These are phyloP conservation scores for Spencermartinsiella ligniputridi DNA, from an alignment of 1,139 yeast genomes.

Conservation along the genomic window DNA sequence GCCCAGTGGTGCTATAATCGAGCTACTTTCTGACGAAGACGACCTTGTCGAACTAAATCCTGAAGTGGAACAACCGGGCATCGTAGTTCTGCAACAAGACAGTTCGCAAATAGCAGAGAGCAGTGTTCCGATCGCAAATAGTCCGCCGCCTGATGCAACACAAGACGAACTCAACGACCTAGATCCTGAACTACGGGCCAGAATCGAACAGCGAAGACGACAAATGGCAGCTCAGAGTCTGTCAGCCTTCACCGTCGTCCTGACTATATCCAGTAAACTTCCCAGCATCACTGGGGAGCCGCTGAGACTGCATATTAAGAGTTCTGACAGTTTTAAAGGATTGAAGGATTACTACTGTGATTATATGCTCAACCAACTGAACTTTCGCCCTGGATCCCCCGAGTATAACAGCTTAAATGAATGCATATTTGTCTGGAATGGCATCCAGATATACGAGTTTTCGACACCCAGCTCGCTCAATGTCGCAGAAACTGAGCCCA, in stretches of 20 bases:
- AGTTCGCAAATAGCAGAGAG: no score
- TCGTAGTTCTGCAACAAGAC: no score
- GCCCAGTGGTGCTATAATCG: no score
- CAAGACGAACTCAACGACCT: constrained; percentile 2
- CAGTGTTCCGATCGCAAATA: no score
- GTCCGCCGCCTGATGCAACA: no score
- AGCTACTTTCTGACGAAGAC: no score
- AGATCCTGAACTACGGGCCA: constrained; percentile 4
- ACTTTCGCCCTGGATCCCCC: constrained; percentile 3
- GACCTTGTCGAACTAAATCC: no score
- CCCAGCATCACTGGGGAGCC: constrained; percentile 7
- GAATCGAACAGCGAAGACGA: constrained; percentile 5
- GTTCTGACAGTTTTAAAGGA: constrained; percentile 11
- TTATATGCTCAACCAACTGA: constrained; percentile 3
- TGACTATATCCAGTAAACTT: constrained; percentile 5
- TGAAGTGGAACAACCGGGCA: no score
- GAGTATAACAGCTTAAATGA: constrained; percentile 6
- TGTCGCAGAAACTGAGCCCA: constrained; percentile 15
- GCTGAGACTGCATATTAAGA: constrained; percentile 7
- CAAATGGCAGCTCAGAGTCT: constrained; percentile 3
- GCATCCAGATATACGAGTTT: constrained; percentile 17
- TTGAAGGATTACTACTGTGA: constrained; percentile 7
- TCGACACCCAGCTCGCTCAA: constrained; percentile 19
- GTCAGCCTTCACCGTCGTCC: constrained; percentile 8
- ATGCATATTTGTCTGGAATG: constrained; percentile 18